Percentiles rank a stretch among this genome's conserved stretches.
Evolutionary conservation across 2,329 filamentous ascomycete genomes (phyloP).

Genomic region (Xylogone sp.): DNA sequence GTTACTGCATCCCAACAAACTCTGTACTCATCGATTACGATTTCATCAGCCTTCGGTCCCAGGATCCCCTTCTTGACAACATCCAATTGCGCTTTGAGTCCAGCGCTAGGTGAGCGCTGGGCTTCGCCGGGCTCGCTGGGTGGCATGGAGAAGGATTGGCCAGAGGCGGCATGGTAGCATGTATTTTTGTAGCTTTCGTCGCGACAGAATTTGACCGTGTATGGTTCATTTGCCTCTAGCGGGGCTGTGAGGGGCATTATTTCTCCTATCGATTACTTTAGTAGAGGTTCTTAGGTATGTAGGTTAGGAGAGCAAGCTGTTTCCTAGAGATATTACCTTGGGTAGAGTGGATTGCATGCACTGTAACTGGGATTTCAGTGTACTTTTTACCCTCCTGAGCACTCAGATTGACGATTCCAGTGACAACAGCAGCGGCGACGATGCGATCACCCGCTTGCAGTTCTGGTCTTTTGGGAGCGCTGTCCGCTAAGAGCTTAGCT

Average conservation of each 20-base stretch:
- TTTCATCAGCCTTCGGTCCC: background rate
- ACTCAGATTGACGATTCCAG: constrained; percentile 38
- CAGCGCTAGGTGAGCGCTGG: background rate
- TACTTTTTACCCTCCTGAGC: background rate
- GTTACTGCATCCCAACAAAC: background rate
- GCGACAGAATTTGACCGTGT: constrained; percentile 62
- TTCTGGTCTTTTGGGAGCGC: constrained; percentile 37
- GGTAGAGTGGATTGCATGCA: background rate
- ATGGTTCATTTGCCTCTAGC: too few relatives aligned
- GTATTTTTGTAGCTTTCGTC: constrained; percentile 58
- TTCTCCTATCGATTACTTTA: background rate
- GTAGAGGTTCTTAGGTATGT: too few relatives aligned
- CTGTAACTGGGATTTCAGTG: background rate
- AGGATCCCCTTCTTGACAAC: background rate
- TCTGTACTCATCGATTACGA: background rate
- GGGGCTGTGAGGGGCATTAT: constrained; percentile 47
- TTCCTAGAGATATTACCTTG: too few relatives aligned
- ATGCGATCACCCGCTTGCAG: constrained; percentile 46
- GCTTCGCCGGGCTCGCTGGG: background rate
- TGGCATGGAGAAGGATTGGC: constrained; percentile 17
- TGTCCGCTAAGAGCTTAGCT: constrained; percentile 45
- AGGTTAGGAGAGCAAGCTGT: too few relatives aligned
- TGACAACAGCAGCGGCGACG: constrained; percentile 55
- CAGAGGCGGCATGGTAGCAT: constrained; percentile 45
- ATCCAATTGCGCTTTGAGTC: background rate